These are phyloP conservation scores for Aotearoamyces nothofagi DNA, from an alignment of 2,329 filamentous ascomycete genomes.

Conservation along the genomic window DNA sequence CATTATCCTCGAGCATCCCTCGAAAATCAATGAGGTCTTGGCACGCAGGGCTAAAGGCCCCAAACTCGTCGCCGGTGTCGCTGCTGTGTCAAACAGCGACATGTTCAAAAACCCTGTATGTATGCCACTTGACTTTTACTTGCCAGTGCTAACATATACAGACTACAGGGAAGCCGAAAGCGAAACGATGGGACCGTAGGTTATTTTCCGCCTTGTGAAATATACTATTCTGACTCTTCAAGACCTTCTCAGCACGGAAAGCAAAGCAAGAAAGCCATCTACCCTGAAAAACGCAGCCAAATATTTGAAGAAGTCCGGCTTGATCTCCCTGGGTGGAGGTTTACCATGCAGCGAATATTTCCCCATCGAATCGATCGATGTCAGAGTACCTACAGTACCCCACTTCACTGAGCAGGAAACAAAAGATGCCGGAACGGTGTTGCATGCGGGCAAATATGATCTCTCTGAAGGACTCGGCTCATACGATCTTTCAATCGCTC, in stretches of 20 bases:
- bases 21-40: too few relatives aligned
- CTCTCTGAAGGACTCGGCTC: conserved; percentile 38
- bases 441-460: conserved; percentile 75
- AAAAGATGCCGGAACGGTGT: conserved; percentile 36
- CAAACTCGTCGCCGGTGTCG: conserved; percentile 58
- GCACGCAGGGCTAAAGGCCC: conserved; percentile 57
- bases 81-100: conserved; percentile 63
- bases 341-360: conserved; percentile 84
- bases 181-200: conserved; percentile 76
- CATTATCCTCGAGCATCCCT: too few relatives aligned
- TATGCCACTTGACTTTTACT: too few relatives aligned
- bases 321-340: conserved; percentile 88
- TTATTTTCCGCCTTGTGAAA: conserved; percentile 12
- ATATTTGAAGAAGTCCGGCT: conserved; percentile 60
- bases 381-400: conserved; percentile 57
- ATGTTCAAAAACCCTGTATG: conserved; percentile 66
- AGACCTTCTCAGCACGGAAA: conserved; percentile 46
- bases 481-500: conserved; percentile 69
- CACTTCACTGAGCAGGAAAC: conserved; percentile 58
- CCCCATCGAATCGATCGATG: conserved; percentile 64
- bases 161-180: conserved; percentile 49
- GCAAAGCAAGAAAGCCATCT: conserved; percentile 42
- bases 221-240: conserved; percentile 6
- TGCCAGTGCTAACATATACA: too few relatives aligned
- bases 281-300: conserved; percentile 74